These are phyloP conservation scores for Colletotrichum ledebouriae DNA, from an alignment of 2,329 filamentous ascomycete species.

Conservation along the genomic window DNA sequence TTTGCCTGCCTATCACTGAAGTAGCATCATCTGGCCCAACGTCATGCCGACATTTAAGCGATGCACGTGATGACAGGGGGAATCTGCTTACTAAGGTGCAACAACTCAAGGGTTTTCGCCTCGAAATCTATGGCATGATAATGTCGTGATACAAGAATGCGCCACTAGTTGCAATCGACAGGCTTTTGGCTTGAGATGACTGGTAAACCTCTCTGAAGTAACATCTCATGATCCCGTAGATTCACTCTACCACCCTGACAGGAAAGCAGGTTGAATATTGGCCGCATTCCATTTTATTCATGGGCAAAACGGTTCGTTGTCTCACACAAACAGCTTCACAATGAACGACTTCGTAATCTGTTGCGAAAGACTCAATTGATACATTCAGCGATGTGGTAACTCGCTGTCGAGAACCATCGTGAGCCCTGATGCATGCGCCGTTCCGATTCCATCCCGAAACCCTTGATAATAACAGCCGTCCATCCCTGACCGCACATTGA, in stretches of 20 bases:
- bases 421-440: slow-evolving; percentile 29
- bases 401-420: slow-evolving; percentile 14
- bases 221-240: no score
- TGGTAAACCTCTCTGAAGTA: no score
- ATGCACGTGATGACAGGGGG: slow-evolving; percentile 48
- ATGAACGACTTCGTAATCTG: neutral
- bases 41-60: slow-evolving; percentile 48
- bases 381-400: slow-evolving; percentile 34
- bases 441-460: slow-evolving; percentile 14
- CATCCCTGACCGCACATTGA: slow-evolving; percentile 39
- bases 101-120: no score
- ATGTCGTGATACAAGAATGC: no score
- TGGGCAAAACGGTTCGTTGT: no score
- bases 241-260: no score
- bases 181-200: no score
- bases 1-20: slow-evolving; percentile 44
- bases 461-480: slow-evolving; percentile 29
- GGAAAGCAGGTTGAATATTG: no score
- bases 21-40: slow-evolving; percentile 42
- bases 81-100: no score
- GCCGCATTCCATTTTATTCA: no score
- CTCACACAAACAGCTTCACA: neutral
- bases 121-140: no score
- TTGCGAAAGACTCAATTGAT: slow-evolving; percentile 16
- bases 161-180: no score